Base-by-base conservation (phyloP, 2,329 filamentous ascomycete species). In the Corynespora cassiicola region DNA sequence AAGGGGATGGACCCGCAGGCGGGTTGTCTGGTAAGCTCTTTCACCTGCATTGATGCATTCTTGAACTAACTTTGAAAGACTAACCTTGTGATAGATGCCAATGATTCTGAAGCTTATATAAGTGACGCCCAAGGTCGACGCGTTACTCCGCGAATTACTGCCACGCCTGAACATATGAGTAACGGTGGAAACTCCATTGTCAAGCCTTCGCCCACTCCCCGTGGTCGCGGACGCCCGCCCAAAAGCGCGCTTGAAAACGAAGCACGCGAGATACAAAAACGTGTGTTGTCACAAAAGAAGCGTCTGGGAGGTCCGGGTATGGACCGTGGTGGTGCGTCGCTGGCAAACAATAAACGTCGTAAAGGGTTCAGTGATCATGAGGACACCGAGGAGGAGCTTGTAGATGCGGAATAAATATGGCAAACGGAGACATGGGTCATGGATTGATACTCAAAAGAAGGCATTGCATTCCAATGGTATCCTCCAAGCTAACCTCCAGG, bases 1-100 rank as follows among this genome's bases (percentile, higher is more conserved):
- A 78, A 27, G 81, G 81, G n/a, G 80, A 84, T 66, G 81, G 82
- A 35, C 80, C 80, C 26, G 71, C 71, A 31, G 73, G 75, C 41
- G 74, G 74, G 45, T 65, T 74, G 54, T 76, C 74, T 68, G 80
- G 81, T 84, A 74, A 79, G n/a, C n/a, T n/a, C n/a, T n/a, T n/a
- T n/a, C n/a, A n/a, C n/a, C n/a, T n/a, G n/a, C n/a, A n/a, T n/a
- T n/a, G n/a, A n/a, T n/a, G n/a, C n/a, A n/a, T n/a, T n/a, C n/a
- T n/a, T n/a, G 32, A 11, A 11, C 34, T 50, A 30, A 50, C 40
- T 42, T 47, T 61, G 49, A 63, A 50, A 42, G 18, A 53, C 31
- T 45, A 12, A 44, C n/a, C n/a, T n/a, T n/a, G n/a, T n/a, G n/a
- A 24, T 39, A 67, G 63, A 69, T 51, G 53, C 61, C 31, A 54